phyloP scores from a whole-genome alignment of 202 grass and related monocot genomes.

The Elaeis oleifera region DNA sequence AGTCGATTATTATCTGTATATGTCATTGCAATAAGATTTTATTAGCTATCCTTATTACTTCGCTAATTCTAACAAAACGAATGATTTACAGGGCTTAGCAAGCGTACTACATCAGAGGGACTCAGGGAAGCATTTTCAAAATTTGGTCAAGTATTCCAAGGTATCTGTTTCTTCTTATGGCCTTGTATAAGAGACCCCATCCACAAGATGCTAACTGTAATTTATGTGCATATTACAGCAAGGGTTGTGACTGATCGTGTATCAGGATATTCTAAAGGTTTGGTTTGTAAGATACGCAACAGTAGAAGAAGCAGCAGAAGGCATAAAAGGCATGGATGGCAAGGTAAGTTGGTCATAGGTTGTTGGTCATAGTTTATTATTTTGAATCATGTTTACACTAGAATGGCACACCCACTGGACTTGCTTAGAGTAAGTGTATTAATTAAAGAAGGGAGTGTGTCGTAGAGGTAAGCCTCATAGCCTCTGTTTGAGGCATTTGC shows the following conservation, averaged over 20 bases:
- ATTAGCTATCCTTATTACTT: too few relatives aligned
- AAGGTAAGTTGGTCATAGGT: constrained; percentile 42
- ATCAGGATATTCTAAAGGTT: constrained; percentile 79
- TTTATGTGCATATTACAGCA: constrained; percentile 41
- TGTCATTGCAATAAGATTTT: too few relatives aligned
- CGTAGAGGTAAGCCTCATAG: too few relatives aligned
- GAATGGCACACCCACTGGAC: constrained; percentile 5
- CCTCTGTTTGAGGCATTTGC: too few relatives aligned
- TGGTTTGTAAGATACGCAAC: constrained; percentile 74
- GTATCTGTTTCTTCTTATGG: constrained; percentile 30
- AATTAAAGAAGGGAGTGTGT: too few relatives aligned
- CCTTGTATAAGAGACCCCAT: neutral
- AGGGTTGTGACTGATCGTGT: constrained; percentile 71
- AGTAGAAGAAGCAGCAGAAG: constrained; percentile 60
- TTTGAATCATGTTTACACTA: neutral
- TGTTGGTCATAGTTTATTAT: neutral
- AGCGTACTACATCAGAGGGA: constrained; percentile 74
- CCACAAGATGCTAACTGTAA: constrained; percentile 13
- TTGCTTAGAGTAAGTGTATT: too few relatives aligned
- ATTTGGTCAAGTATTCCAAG: constrained; percentile 72
- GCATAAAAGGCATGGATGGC: constrained; percentile 87
- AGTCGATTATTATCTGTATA: too few relatives aligned
- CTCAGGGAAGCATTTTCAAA: constrained; percentile 72
- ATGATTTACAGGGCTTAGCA: constrained; percentile 52
- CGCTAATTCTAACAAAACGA: neutral